Evolutionary conservation across 169 alveolate species (phyloP).

Genomic region (Sarcocystis neurona): DNA sequence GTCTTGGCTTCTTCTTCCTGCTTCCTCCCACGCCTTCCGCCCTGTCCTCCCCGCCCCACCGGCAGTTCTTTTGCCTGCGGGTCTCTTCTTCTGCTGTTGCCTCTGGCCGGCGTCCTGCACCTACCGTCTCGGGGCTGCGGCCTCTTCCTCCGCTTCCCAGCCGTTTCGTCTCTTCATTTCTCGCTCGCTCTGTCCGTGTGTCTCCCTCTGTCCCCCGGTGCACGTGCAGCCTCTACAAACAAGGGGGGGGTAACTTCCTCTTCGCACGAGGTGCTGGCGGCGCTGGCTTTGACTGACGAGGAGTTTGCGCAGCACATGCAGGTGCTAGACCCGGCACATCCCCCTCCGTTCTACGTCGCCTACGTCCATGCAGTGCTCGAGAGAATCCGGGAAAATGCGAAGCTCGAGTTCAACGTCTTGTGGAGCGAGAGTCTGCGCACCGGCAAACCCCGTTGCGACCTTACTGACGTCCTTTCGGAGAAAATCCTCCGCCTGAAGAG

Average conservation of each 20-base stretch:
- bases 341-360: conserved; percentile 29
- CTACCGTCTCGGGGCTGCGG: too few species aligned
- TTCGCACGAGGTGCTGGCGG: conserved; percentile 84
- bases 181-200: neutral
- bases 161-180: neutral
- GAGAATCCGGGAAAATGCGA: conserved; percentile 53
- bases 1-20: neutral
- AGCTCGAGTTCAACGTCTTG: conserved; percentile 50
- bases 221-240: conserved; percentile 77
- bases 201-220: neutral
- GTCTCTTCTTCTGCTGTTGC: too few species aligned
- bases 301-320: conserved; percentile 70
- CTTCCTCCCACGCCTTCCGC: too few species aligned
- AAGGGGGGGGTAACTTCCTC: conserved; percentile 89
- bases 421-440: conserved; percentile 78
- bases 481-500: conserved; percentile 77
- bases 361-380: conserved; percentile 39
- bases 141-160: neutral
- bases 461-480: conserved; percentile 77
- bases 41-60: too few species aligned
- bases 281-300: conserved; percentile 79
- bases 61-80: too few species aligned
- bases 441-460: conserved; percentile 78
- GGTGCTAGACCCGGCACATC: conserved; percentile 13
- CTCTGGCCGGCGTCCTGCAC: too few species aligned